Percentiles rank a stretch among this genome's conserved stretches.
These are phyloP conservation scores for Lithocarpus polystachyus DNA, from an alignment of 306 rosid species.

Conservation along the genomic window DNA sequence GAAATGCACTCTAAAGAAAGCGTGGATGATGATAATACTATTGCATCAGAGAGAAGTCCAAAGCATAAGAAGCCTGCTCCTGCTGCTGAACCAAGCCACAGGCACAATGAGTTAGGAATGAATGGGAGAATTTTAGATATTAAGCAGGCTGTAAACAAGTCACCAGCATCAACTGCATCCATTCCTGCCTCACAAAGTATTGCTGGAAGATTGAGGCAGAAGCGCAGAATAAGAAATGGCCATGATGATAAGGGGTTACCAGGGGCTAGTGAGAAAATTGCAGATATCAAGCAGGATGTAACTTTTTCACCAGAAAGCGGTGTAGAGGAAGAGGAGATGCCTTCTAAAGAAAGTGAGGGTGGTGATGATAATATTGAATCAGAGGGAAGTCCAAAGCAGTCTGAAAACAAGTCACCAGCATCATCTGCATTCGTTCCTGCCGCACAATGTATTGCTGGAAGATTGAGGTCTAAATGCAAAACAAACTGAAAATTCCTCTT, in stretches of 20 bases:
- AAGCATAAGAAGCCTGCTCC: constrained; percentile 18
- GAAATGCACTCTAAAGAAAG: constrained; percentile 7
- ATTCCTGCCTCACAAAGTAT: constrained; percentile 8
- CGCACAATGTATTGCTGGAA: constrained; percentile 29
- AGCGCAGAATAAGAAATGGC: neutral
- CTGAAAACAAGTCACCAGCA: too few species aligned
- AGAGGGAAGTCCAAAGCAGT: constrained; percentile 4
- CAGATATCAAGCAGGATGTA: constrained; percentile 6
- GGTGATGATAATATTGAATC: constrained; percentile 6
- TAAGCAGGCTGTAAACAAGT: too few species aligned
- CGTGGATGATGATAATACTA: neutral
- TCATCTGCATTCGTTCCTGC: too few species aligned
- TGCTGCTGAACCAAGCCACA: constrained; percentile 15
- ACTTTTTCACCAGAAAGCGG: neutral
- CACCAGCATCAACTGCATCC: too few species aligned
- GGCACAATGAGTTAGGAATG: too few species aligned
- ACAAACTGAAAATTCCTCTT: constrained; percentile 19
- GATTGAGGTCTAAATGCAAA: constrained; percentile 52
- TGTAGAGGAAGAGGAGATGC: constrained; percentile 5
- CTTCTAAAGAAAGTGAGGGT: constrained; percentile 2
- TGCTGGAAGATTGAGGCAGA: constrained; percentile 30
- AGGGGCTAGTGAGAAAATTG: neutral
- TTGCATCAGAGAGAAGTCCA: constrained; percentile 6
- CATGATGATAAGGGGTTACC: neutral
- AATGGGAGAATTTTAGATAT: too few species aligned